phyloP scores from a whole-genome alignment of 192 early-diverging fungal species.

The Lunasporangiospora selenospora region DNA sequence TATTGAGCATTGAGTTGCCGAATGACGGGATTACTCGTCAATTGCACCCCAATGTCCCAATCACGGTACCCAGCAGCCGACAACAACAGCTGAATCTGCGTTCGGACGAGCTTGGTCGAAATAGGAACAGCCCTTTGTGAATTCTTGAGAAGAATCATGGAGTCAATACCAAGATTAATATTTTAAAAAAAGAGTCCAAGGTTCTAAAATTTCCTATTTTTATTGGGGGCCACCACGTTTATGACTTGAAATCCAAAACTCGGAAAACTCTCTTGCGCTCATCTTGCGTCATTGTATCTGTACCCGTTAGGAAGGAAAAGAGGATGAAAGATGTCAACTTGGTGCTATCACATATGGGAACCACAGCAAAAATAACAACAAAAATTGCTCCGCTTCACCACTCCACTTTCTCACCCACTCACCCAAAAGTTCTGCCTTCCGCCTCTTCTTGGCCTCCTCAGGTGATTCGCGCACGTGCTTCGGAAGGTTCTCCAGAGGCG shows the following conservation, averaged over 20 bases:
- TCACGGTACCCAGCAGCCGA: constrained; percentile 56
- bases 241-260: constrained; percentile 12
- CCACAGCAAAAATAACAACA: too few species aligned
- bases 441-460: constrained; percentile 27
- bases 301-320: neutral
- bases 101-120: neutral
- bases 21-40: constrained; percentile 55
- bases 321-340: neutral
- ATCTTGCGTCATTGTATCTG: neutral
- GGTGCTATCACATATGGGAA: neutral
- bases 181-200: too few species aligned
- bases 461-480: constrained; percentile 50
- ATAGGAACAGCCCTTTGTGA: constrained; percentile 24
- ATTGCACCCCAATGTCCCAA: constrained; percentile 69
- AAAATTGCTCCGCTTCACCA: too few species aligned
- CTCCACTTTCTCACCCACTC: too few species aligned
- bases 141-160: constrained; percentile 46
- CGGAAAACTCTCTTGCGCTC: constrained; percentile 19
- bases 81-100: constrained; percentile 51
- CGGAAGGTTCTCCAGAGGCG: constrained; percentile 70
- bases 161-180: too few species aligned
- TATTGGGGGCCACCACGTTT: neutral
- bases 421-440: constrained; percentile 37
- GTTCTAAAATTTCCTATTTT: neutral
- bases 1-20: constrained; percentile 59